A percentile compares a stretch with the other conserved stretches of the same genome.
Conservation (phyloP, 2,329 filamentous ascomycete species). For the Stagonosporopsis cucurbitacearum region DNA sequence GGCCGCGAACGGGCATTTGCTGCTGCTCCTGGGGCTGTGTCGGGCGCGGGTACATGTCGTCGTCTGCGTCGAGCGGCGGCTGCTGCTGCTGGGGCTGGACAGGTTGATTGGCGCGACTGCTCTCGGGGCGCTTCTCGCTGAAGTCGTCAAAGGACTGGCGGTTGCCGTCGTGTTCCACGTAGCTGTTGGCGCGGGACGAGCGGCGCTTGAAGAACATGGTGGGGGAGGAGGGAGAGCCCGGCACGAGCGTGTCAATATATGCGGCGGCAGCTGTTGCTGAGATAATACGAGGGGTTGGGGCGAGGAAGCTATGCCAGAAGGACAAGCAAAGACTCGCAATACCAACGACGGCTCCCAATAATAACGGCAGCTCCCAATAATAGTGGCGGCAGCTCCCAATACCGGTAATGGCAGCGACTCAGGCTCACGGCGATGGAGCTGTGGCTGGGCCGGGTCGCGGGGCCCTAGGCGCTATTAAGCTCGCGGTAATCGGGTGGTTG, state of each 20-base stretch:
- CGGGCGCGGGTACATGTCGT: conserved; percentile 55
- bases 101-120: conserved; percentile 45
- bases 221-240: conserved; percentile 24
- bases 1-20: conserved; percentile 27
- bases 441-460: conserved; percentile 24
- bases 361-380: not conserved
- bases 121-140: conserved; percentile 50
- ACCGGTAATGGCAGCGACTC: too few relatives aligned
- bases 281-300: conserved; percentile 22
- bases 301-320: conserved; percentile 1
- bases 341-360: too few relatives aligned
- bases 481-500: conserved; percentile 24
- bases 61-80: conserved; percentile 28
- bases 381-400: too few relatives aligned
- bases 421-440: conserved; percentile 8
- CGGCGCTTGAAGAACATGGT: conserved; percentile 60
- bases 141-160: conserved; percentile 51
- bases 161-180: conserved; percentile 56
- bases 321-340: too few relatives aligned
- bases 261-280: conserved; percentile 1
- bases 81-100: conserved; percentile 5
- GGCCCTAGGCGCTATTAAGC: conserved; percentile 6
- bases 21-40: conserved; percentile 50
- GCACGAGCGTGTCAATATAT: conserved; percentile 35
- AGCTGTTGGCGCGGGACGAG: conserved; percentile 54